phyloP scores from a whole-genome alignment of 352 stramenopile species.

The Paralagenidium karlingii region DNA sequence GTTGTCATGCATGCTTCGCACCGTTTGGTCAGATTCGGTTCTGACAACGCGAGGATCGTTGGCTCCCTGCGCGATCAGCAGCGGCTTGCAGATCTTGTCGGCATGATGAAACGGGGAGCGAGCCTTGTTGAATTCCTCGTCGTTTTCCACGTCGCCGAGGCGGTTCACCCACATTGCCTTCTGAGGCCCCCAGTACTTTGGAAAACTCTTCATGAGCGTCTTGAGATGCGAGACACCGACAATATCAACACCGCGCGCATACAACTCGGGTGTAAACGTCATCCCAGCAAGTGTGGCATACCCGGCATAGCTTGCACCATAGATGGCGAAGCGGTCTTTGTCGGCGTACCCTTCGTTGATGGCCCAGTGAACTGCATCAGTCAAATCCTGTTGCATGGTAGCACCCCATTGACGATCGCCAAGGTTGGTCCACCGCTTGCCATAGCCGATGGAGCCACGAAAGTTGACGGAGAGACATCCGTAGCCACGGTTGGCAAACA shows the following conservation, averaged over 20 bases:
- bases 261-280: conserved; percentile 71
- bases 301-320: conserved; percentile 57
- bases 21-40: conserved; percentile 58
- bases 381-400: conserved; percentile 37
- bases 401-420: conserved; percentile 22
- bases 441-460: conserved; percentile 50
- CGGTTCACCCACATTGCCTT: conserved; percentile 23
- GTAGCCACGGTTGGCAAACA: conserved; percentile 32
- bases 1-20: conserved; percentile 45
- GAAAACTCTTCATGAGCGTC: conserved; percentile 25
- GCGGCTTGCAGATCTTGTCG: conserved; percentile 56
- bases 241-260: conserved; percentile 64
- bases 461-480: conserved; percentile 41
- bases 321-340: conserved; percentile 26
- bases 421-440: conserved; percentile 54
- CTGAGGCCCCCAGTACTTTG: conserved; percentile 24
- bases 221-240: conserved; percentile 35
- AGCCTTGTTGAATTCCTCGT: conserved; percentile 16
- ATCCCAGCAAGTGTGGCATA: conserved; percentile 56
- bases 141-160: conserved; percentile 23
- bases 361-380: conserved; percentile 32
- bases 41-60: conserved; percentile 72
- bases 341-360: conserved; percentile 47
- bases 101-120: conserved; percentile 63
- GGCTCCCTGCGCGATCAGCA: conserved; percentile 68